Conservation (phyloP, 2,329 filamentous ascomycete genomes). For the Trichoderma endophyticum region DNA sequence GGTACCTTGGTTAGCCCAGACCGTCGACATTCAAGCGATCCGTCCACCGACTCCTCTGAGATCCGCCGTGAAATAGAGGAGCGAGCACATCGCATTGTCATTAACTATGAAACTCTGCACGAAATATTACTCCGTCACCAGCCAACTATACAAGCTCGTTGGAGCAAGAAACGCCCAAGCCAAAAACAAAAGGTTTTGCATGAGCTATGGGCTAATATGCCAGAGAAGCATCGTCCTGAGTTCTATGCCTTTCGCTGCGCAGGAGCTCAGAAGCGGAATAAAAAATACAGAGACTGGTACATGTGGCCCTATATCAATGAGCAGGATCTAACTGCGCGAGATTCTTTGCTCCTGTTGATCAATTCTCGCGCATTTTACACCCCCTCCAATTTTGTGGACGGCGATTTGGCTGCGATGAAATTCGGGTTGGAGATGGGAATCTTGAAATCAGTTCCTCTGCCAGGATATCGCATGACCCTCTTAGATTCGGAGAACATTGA, state of each 20-base stretch:
- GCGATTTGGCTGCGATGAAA: conserved; percentile 39
- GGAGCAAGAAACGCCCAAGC: conserved; percentile 47
- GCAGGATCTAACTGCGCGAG: conserved; percentile 49
- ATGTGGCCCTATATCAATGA: conserved; percentile 56
- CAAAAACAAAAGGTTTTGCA: conserved; percentile 47
- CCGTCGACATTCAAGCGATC: neutral
- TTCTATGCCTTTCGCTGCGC: conserved; percentile 36
- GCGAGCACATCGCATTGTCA: conserved; percentile 31
- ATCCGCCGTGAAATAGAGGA: neutral
- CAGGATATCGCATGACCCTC: conserved; percentile 35
- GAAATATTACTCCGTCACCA: conserved; percentile 50
- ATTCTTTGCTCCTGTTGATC: conserved; percentile 47
- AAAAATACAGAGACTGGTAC: conserved; percentile 33
- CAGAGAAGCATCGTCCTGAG: conserved; percentile 49
- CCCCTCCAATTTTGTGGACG: conserved; percentile 46
- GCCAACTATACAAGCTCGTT: conserved; percentile 49
- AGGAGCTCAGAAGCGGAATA: conserved; percentile 21
- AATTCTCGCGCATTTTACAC: conserved; percentile 48
- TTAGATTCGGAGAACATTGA: conserved; percentile 26
- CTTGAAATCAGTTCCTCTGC: conserved; percentile 26
- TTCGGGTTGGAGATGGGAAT: conserved; percentile 30
- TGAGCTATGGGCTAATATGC: conserved; percentile 49
- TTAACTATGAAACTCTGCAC: conserved; percentile 34
- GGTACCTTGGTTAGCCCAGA: neutral
- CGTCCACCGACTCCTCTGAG: neutral